Evolutionary conservation across 805 yeast species (phyloP), one percentile per base, ranked within the genome.

Genomic region (Metschnikowia picachoensis): DNA sequence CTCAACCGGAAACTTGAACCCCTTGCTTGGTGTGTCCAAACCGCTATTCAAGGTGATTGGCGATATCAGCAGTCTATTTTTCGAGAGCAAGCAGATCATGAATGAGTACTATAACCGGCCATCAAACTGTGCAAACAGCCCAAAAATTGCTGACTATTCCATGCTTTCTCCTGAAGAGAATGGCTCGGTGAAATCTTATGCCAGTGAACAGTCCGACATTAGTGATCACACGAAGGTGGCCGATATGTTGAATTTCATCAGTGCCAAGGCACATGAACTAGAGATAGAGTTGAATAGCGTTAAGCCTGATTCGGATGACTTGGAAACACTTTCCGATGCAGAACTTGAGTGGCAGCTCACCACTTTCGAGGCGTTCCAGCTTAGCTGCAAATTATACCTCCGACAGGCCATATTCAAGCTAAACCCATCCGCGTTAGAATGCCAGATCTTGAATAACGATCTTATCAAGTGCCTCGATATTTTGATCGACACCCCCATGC

Each of bases 1-100:
- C 37, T 64, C 73, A 0, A 57, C 55, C 36, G 76, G 76, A 2
- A 72, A 72, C 37, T 67, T 85, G 39, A 87, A 85, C 63, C 87
- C 95, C 1, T 68, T 87, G 40, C 78, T 83, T 46, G 94, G 94
- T 4, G 75, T 86, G 12, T 83, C 86, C 20, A 81, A 85, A 51
- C 82, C 83, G 2, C 62, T 87, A n/a, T 83, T 80, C 60, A 73
- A 77, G 37, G 64, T 82, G 14, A 72, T 87, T 48, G 92, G 90
- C 7, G 85, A 83, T 50, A 82, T 87, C 34, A 80, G 81, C 34
- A 76, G 77, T 28, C 64, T 87, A 48, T 79, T 83, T 8, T 76
- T 75, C 50, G 78, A 76, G 49, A 69, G 79, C 36, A 76, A 78
- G 49, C 66, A 66, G 28, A 50, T 45, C 25, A 47, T 59, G 36